Evolutionary conservation across 1,139 yeast genomes (phyloP), one percentile per base, ranked within the genome.

Genomic region (Hansenula sp.): DNA sequence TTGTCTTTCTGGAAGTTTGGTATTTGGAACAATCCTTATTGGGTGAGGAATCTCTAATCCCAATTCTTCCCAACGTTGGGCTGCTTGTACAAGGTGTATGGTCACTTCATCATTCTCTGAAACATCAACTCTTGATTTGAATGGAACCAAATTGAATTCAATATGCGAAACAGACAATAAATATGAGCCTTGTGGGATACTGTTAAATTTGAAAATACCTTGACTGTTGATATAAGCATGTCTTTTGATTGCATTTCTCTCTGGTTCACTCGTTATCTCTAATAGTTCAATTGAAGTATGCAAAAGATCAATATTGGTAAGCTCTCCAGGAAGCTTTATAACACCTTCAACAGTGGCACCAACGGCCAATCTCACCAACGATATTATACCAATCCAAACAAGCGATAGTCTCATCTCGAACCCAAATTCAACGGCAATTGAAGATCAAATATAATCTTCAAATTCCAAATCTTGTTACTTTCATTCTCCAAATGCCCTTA

Each of bases 1-100:
- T 3, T 48, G 43, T 40, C 71, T 58, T n/a, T 50, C 41, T n/a
- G 71, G 70, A 0, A 50, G 49, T 12, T 52, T 49, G 3, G 55
- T 53, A 10, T 60, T 52, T 10, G 58, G 47, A 8, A 58, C 45
- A 5, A 63, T 52, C 13, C 44, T 44, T 8, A 66, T 44, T 16
- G 61, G 60, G 12, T 44, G 41, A 24, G 55, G 49, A 5, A 51
- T 38, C n/a, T 38, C 35, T 3, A 38, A 10, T 3, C 30, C 27
- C 2, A 38, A 17, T 2, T 43, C 42, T 2, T 43, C 44, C 44
- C 54, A 51, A 6, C 37, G 15, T 5, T 47, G 49, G 7, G 50
- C 53, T 12, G 48, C 44, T n/a, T 45, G 41, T 6, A 55, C 29
- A 6, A 42, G 11, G 21, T 46, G 47, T 3, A 51, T 54, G 2